Percentiles rank a stretch among this genome's conserved stretches.
Conservation (phyloP, 2,329 filamentous ascomycete genomes). For the Dactylellina cionopaga region DNA sequence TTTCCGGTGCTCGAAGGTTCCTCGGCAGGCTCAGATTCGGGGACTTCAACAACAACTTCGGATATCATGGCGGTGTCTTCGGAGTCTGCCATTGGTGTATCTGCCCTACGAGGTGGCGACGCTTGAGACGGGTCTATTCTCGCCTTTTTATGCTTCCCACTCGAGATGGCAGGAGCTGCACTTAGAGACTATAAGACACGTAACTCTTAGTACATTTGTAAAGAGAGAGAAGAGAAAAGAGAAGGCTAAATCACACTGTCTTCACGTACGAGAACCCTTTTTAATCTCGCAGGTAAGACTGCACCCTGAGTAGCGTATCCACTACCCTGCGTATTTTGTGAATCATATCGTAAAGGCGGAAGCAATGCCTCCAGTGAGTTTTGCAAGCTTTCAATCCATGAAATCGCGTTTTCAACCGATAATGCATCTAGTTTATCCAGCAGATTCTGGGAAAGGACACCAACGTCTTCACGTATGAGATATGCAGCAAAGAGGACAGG, state of each 20-base stretch:
- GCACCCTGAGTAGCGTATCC: not conserved
- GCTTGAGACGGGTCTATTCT: constrained; percentile 26
- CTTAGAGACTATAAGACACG: constrained; percentile 25
- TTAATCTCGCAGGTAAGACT: constrained; percentile 27
- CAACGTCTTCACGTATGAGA: constrained; percentile 34
- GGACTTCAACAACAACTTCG: not conserved
- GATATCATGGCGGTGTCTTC: not conserved
- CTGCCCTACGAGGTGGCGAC: not conserved
- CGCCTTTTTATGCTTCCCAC: constrained; percentile 30
- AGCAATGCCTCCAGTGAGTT: constrained; percentile 6
- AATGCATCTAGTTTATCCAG: constrained; percentile 17
- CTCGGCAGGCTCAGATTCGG: not conserved
- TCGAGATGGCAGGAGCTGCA: not conserved
- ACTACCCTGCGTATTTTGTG: not conserved
- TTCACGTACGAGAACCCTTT: constrained; percentile 45
- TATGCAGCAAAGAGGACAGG: constrained; percentile 28
- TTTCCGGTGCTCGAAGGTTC: not conserved
- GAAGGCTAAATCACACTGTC: not conserved
- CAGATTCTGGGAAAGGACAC: constrained; percentile 12
- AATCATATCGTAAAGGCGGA: constrained; percentile 25
- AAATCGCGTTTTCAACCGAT: not conserved
- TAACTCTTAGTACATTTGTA: constrained; percentile 13
- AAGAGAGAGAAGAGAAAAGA: not conserved
- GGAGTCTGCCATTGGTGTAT: constrained; percentile 25
- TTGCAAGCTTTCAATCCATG: constrained; percentile 34